Base-by-base conservation (phyloP, 176 grass and related monocot species). In the Typha latifolia region DNA sequence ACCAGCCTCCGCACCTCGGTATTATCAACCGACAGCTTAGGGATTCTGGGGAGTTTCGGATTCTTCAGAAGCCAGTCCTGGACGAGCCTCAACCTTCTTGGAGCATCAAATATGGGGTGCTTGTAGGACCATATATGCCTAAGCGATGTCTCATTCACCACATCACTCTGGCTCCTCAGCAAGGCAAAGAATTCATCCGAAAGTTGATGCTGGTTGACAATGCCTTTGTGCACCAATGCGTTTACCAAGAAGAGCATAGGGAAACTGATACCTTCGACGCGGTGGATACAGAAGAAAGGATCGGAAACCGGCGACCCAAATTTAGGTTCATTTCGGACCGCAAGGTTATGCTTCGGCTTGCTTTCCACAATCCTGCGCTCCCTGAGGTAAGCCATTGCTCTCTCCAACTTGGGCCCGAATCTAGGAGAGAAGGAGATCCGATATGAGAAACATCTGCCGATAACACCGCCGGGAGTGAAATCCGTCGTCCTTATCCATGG, bases 401-500 rank as follows among this genome's bases (percentile, higher is more conserved):
- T 64, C 12, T 91, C 53, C 85, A 96, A 74, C 70, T 86, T 89
- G 16, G 66, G 62, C 68, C 80, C 82, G 69, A 74, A 86, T 0
- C 92, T 79, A 59, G 80, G 69, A 3, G 80, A 69, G 61, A 88
- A 72, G 2, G 82, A 71, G 73, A 96, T 67, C 10, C 77, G 78
- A 32, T 96, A 96, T 22, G 74, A 77, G 3, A 62, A 66, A 63
- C 85, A 89, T 37, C 85, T 81, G 13, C 87, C 82, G 12, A 96
- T 84, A 11, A 87, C 73, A 18, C 82, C 75, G 14, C 74, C 73
- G 3, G 29, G 78, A 32, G 88, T 96, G 76, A 96, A 84, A 50
- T 96, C 85, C 2, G 77, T 75, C 37, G 80, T 91, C 4, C 92
- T 61, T 63, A 96, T 91, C 92, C 92, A 96, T 0, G 87, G 92